Base-by-base conservation (phyloP, 108 stramenopile species). In the Stephanodiscus minutulus region DNA sequence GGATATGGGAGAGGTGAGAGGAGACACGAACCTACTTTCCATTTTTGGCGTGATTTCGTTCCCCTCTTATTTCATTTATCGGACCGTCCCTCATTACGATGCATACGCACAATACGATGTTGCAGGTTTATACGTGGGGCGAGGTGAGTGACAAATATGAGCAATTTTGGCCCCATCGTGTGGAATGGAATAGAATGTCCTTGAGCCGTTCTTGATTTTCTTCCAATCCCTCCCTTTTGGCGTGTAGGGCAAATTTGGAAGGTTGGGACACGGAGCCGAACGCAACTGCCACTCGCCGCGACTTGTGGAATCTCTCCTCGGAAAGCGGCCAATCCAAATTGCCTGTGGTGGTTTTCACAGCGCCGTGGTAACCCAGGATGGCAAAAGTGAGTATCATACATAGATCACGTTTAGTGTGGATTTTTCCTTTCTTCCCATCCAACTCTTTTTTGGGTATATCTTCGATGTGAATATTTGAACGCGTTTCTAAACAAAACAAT, bases 341-440 rank as follows among this genome's bases (percentile, higher is more conserved):
- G 87, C 91, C 7, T 96, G 94, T 74, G 95, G 95, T 12, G 95
- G 95, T 1, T 96, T 96, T 70, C 95, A 96, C 68, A 93, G 92
- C 15, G 95, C 95, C 4, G 91, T 91, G 10, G 85, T 93, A 28
- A 92, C 92, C 1, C 91, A 96, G 66, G 91, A 92, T 77, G 96
- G 94, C 25, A 82, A 88, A 64, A 83, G 54, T 55, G 54, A 55
- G 54, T 55, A n/a, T n/a, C n/a, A n/a, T n/a, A 55, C 1, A 28
- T 28, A 3, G 10, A 3, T 24, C 25, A 55, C 27, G 54, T 2
- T 2, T 7, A 2, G 4, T n/a, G 9, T 28, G 24, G 12, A 12
- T 55, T 28, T 28, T 8, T n/a, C n/a, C n/a, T 55, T 55, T 24
- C 54, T 9, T 55, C 54, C 7, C 50, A n/a, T 52, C 50, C 20